These are phyloP conservation scores for Exophiala aquamarina DNA, from an alignment of 2,329 filamentous ascomycete genomes.

Conservation along the genomic window DNA sequence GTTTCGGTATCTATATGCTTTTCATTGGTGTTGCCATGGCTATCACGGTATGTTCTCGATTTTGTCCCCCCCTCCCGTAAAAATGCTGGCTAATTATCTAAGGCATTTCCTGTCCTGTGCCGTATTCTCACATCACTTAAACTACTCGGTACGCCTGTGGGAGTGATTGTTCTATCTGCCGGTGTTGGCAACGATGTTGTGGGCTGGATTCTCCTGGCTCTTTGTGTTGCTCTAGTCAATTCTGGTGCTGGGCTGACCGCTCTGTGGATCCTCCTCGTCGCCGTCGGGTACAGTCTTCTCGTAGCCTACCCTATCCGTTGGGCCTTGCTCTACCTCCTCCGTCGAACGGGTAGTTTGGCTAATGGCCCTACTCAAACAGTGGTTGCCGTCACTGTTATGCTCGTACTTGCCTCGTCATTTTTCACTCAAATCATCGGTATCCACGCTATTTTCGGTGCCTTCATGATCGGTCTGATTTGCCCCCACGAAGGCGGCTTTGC, in stretches of 20 bases:
- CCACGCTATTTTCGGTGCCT: slow-evolving; percentile 92
- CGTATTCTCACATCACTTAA: slow-evolving; percentile 91
- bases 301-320: slow-evolving; percentile 73
- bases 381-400: slow-evolving; percentile 76
- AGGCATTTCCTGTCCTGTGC: slow-evolving; percentile 84
- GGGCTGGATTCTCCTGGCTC: slow-evolving; percentile 87
- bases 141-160: slow-evolving; percentile 76
- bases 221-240: slow-evolving; percentile 92
- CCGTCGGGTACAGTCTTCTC: slow-evolving; percentile 73
- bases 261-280: slow-evolving; percentile 77
- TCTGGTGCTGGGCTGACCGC: slow-evolving; percentile 78
- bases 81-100: slow-evolving; percentile 10
- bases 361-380: slow-evolving; percentile 86
- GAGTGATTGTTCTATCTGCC: slow-evolving; percentile 83
- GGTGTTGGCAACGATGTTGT: slow-evolving; percentile 91
- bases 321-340: slow-evolving; percentile 70
- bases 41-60: slow-evolving; percentile 65
- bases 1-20: slow-evolving; percentile 64
- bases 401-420: slow-evolving; percentile 77
- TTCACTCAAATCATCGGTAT: slow-evolving; percentile 90
- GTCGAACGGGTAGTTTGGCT: slow-evolving; percentile 72
- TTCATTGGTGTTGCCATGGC: slow-evolving; percentile 93
- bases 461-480: slow-evolving; percentile 84
- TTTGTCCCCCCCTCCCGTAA: neutral
- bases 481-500: slow-evolving; percentile 66